Base-by-base conservation (phyloP, 306 rosid genomes). In the Cucurbita pepo region DNA sequence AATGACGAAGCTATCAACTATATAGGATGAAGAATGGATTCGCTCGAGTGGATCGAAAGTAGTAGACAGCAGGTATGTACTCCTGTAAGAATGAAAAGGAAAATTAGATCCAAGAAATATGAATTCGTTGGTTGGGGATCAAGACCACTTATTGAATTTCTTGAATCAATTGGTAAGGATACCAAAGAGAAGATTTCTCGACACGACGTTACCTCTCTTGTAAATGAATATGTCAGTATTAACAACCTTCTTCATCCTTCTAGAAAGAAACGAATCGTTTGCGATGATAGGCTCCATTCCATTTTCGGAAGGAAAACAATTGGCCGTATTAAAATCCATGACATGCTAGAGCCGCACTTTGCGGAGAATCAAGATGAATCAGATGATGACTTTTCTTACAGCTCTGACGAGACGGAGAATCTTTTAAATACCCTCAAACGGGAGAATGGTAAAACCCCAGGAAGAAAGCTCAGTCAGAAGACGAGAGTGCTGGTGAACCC, bases 91-190 rank as follows among this genome's bases (percentile, higher is more conserved):
- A 47, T 59, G 59, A 74, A 74, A 59, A 60, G 77, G 69, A 60
- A 74, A 56, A 41, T 73, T 44, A 57, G 67, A 58, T 59, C 77
- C 51, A 85, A 79, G 87, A 82, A 76, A 44, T 82, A 70, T 76
- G 92, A 88, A 75, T 90, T 83, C 56, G 72, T 75, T 22, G 92
- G 95, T 3, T 92, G 96, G 97, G 96, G 92, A 3, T 92, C 97
- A 4, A 82, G 77, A 22, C 75, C 76, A 11, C 85, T 92, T 12
- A 80, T 90, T 43, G 76, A 73, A 38, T 92, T 88, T 80, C 89
- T 92, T 25, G 56, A 79, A 48, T 86, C 87, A 30, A 83, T 92
- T 40, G 97, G 90, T 45, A 81, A 73, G 57, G 91, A 88, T 69
- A 83, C 90, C 0, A 62, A 75, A 50, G 56, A 30, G 25, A 75